Evolutionary conservation across 495 filamentous ascomycete genomes (phyloP).

Genomic region (Penicillium diatomitis): DNA sequence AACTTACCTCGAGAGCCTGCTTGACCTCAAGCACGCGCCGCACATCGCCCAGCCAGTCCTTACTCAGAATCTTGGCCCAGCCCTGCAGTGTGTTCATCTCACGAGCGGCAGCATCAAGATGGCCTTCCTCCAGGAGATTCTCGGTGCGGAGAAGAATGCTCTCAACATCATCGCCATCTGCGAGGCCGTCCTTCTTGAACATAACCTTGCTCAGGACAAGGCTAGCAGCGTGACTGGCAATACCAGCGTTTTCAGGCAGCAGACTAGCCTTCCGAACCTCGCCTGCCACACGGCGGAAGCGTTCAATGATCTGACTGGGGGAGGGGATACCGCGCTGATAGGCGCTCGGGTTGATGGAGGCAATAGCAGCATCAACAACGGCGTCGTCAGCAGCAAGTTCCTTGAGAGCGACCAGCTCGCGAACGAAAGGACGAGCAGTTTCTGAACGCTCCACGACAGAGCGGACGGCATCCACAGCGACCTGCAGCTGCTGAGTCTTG

Average conservation of each 20-base stretch:
- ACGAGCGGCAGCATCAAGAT: constrained; percentile 80
- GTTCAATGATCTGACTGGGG: constrained; percentile 75
- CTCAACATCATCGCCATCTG: constrained; percentile 86
- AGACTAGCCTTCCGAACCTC: constrained; percentile 93
- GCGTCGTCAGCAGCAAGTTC: constrained; percentile 75
- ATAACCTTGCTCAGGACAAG: constrained; percentile 80
- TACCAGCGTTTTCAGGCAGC: constrained; percentile 84
- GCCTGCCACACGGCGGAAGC: constrained; percentile 86
- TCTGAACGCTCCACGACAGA: constrained; percentile 65
- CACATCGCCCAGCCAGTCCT: constrained; percentile 86
- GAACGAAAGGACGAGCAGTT: constrained; percentile 73
- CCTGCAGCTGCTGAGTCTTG: constrained; percentile 87
- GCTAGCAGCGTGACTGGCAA: constrained; percentile 85
- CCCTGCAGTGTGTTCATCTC: constrained; percentile 90
- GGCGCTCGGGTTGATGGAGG: constrained; percentile 83
- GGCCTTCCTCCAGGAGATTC: constrained; percentile 79
- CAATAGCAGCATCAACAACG: constrained; percentile 83
- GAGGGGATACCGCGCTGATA: constrained; percentile 90
- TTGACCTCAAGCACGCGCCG: constrained; percentile 85
- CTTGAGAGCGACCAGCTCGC: constrained; percentile 87
- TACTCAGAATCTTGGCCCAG: constrained; percentile 88
- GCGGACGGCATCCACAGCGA: constrained; percentile 88
- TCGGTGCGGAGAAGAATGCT: constrained; percentile 84
- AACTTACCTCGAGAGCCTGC: constrained; percentile 85
- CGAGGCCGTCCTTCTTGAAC: constrained; percentile 86